Evolutionary conservation across 768 basidiomycete genomes (phyloP).

Genomic region (Crucibulum laeve): DNA sequence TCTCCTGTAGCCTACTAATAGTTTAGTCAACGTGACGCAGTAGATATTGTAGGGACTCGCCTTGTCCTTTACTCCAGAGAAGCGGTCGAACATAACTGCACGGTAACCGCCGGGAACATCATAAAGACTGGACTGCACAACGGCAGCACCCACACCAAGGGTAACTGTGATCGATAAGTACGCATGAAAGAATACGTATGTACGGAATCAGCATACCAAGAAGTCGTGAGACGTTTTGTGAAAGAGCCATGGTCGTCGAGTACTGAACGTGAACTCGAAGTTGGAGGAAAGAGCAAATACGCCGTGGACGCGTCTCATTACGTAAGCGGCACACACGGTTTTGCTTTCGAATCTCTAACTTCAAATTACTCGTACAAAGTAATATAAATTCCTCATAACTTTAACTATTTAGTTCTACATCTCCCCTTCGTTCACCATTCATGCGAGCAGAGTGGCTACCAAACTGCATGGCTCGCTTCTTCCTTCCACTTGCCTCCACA

Average conservation of each 20-base stretch:
- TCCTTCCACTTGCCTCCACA: conserved; percentile 64
- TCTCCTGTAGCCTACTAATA: conserved; percentile 71
- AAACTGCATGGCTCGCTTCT: conserved; percentile 97
- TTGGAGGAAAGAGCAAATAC: conserved; percentile 10
- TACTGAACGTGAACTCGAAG: not conserved
- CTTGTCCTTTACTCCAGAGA: conserved; percentile 82
- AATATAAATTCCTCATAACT: not conserved
- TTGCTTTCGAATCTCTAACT: not conserved
- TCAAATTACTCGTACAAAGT: no score
- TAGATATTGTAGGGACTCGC: conserved; percentile 31
- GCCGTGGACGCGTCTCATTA: conserved; percentile 10
- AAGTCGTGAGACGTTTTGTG: conserved; percentile 43
- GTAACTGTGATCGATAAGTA: conserved; percentile 29
- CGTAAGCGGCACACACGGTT: no score
- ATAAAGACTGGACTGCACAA: conserved; percentile 49
- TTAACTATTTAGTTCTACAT: conserved; percentile 28
- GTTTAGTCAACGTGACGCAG: conserved; percentile 5
- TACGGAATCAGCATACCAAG: conserved; percentile 31
- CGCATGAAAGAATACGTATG: not conserved
- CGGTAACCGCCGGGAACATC: conserved; percentile 89
- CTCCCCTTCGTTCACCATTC: conserved; percentile 63
- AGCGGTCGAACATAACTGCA: conserved; percentile 98
- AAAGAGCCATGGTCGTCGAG: conserved; percentile 40
- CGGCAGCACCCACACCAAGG: conserved; percentile 39
- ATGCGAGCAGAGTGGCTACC: conserved; percentile 85